Percentiles rank a stretch among this genome's conserved stretches.
These are phyloP conservation scores for Globisporangium heterothallicum DNA, from an alignment of 352 stramenopile species.

Conservation along the genomic window DNA sequence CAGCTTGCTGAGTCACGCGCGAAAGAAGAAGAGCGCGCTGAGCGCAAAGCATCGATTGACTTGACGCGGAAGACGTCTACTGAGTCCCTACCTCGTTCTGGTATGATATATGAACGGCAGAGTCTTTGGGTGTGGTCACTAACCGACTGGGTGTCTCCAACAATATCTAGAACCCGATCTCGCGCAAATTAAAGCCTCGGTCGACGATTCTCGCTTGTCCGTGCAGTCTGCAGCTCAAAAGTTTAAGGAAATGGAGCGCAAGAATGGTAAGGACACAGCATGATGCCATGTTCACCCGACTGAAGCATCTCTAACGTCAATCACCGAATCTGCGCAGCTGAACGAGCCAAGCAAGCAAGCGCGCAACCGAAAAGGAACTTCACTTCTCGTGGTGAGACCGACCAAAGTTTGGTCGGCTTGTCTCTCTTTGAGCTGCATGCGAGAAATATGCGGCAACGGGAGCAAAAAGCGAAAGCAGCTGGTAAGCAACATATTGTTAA, in stretches of 20 bases:
- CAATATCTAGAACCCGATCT: conserved; percentile 35
- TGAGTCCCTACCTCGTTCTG: conserved; percentile 11
- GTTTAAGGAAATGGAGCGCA: conserved; percentile 61
- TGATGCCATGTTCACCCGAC: neutral
- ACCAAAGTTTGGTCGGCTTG: conserved; percentile 8
- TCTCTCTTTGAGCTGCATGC: conserved; percentile 16
- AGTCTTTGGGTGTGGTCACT: neutral
- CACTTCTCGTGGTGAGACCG: neutral
- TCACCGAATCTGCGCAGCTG: conserved; percentile 12
- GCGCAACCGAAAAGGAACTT: conserved; percentile 2
- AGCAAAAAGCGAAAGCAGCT: conserved; percentile 12
- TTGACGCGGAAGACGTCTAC: conserved; percentile 26
- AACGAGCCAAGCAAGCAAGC: conserved; percentile 4
- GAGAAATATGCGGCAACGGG: conserved; percentile 11
- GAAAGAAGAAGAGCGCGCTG: conserved; percentile 21
- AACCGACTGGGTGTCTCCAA: neutral
- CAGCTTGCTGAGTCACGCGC: conserved; percentile 38
- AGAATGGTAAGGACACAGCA: conserved; percentile 28
- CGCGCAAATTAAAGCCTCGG: conserved; percentile 48
- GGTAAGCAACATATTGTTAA: conserved; percentile 1
- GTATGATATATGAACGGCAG: neutral
- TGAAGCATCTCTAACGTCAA: conserved; percentile 12
- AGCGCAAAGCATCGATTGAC: conserved; percentile 32
- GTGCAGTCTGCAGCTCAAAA: conserved; percentile 50
- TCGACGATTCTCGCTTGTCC: conserved; percentile 44